These are phyloP conservation scores for Coelastrella sp. DNA, from an alignment of 139 green algal species.

Conservation along the genomic window DNA sequence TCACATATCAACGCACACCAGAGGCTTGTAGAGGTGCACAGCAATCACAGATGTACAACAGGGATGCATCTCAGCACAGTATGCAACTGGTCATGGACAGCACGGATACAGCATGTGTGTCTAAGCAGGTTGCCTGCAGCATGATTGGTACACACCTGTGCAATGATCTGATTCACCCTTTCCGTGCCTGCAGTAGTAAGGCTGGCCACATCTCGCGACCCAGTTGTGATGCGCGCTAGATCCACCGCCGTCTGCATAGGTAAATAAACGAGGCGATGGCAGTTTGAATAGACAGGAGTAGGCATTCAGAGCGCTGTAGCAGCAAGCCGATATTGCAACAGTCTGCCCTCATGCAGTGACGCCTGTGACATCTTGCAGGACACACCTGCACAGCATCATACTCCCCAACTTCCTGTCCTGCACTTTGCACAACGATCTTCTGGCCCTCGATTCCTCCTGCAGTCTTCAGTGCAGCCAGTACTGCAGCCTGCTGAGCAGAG, in stretches of 20 bases:
- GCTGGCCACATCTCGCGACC: background rate
- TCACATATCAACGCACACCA: too few relatives aligned
- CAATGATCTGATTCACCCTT: constrained; percentile 43
- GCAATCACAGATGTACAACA: too few relatives aligned
- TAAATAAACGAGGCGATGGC: background rate
- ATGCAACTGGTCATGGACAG: too few relatives aligned
- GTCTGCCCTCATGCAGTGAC: too few relatives aligned
- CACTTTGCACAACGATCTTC: constrained; percentile 53
- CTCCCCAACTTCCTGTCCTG: constrained; percentile 6
- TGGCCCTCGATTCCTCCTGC: constrained; percentile 19
- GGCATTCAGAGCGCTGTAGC: too few relatives aligned
- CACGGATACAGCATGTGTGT: too few relatives aligned
- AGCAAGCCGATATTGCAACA: too few relatives aligned
- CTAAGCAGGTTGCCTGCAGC: too few relatives aligned
- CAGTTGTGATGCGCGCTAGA: background rate
- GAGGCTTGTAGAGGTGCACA: too few relatives aligned
- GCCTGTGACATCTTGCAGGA: too few relatives aligned
- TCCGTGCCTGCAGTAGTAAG: constrained; percentile 12
- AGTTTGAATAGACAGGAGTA: too few relatives aligned
- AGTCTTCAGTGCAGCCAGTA: constrained; percentile 45
- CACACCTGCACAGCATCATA: constrained; percentile 42
- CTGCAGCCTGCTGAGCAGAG: constrained; percentile 39
- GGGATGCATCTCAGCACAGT: too few relatives aligned
- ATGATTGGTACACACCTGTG: constrained; percentile 31
- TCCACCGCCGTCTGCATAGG: constrained; percentile 23